Base-by-base conservation (phyloP, 441 rosid species). In the Croton laevigatus region DNA sequence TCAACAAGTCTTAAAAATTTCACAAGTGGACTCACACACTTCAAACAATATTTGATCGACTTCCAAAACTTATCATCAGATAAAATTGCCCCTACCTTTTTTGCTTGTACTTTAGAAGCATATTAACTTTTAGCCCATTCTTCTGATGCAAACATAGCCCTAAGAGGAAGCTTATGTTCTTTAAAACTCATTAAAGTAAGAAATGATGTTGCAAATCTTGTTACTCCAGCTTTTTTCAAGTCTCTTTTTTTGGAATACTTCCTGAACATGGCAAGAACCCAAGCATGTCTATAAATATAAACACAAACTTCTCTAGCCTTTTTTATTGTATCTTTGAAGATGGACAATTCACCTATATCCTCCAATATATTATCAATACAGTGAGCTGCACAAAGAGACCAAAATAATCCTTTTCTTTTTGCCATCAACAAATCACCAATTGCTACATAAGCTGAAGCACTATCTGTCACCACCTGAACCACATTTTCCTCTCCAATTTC, bases 121-220 rank as follows among this genome's bases (percentile, higher is more conserved):
- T 61, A 61, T 1, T 61, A 6, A 19, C 48, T 61, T 61, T 61
- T 61, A 17, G 46, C 63, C 20, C 44, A 59, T 34, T 59, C 63
- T 36, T 59, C 22, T 0, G 22, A 59, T 36, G 22, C 38, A 36
- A 59, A 59, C 44, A 59, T 59, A 59, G 63, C 63, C 7, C 3
- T 59, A 16, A 59, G 63, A 32, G 65, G 32, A 62, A 62, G 32
- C 48, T 62, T 62, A 2, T 6, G 17, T 60, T 60, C 20, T 0
- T 34, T 23, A 60, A 60, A 36, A 60, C 64, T 60, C 9, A 17
- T 62, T 16, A 62, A 6, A 9, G 65, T 62, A 13, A 62, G 66
- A 62, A 38, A 62, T 17, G 32, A 38, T 62, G 65, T 62, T 17
- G 49, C 64, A 59, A 59, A 62, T 62, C 49, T 62, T 40, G 17